Base-by-base conservation (phyloP, 2,329 filamentous ascomycete species). In the Rutstroemia sp. region DNA sequence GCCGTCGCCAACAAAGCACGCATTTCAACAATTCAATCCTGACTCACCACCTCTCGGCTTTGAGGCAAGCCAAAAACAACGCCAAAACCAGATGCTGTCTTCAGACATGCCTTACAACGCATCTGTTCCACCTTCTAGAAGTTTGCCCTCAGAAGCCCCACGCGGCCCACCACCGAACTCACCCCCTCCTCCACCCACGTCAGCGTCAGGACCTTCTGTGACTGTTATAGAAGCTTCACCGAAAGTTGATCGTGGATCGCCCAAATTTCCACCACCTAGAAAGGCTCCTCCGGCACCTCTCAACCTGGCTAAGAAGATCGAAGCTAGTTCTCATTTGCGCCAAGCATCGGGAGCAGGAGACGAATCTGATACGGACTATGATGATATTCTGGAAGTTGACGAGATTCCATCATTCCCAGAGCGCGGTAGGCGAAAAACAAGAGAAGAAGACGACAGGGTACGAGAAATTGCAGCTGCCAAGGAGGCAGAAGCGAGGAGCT, bases 201-300 rank as follows among this genome's bases (percentile, higher is more conserved):
- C 50, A 58, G 56, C 63, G 55, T 10, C 62, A 49, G 18, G 63
- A 60, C 60, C 65, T 39, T 58, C 66, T 5, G 27, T 78, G 34
- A 66, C 75, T 4, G 59, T 75, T 7, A 70, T 74, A 27, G 74
- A 78, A 57, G 70, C 78, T 21, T 65, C 64, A 42, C 65, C 67
- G 14, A 65, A 63, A 50, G 52, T 61, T n/a, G 65, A 68, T 54
- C 62, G 78, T 59, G 84, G 83, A 57, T 76, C 79, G 16, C 72
- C 76, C 8, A 73, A 74, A 5, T 75, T 79, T 9, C 77, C 80
- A 2, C 84, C 86, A 14, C 81, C 82, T 50, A 82, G 92, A 58
- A 96, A 95, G 70, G 82, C 86, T 5, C 91, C 92, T 2, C 92
- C 92, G 48, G 88, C 90, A 12, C 92, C 92, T 2, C 72, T 97